Conservation (phyloP, 352 stramenopile genomes). For the Pythium brachiatum region DNA sequence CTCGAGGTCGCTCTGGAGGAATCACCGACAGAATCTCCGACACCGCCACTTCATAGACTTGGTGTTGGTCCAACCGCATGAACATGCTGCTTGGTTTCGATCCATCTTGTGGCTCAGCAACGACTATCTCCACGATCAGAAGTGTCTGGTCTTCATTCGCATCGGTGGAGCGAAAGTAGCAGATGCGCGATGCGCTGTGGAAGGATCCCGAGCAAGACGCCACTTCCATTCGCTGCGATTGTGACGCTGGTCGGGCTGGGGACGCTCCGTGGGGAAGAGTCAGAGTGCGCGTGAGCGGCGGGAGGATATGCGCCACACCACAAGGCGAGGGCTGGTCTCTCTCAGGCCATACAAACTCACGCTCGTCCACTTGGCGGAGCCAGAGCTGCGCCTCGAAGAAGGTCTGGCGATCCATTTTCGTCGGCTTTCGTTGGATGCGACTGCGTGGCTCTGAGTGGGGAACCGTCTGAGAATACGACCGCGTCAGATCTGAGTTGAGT, state of each 20-base stretch:
- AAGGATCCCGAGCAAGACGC: conserved; percentile 32
- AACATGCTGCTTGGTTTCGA: conserved; percentile 6
- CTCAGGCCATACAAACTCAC: conserved; percentile 8
- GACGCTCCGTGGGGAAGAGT: background rate
- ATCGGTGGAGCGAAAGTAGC: conserved; percentile 27
- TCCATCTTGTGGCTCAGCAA: background rate
- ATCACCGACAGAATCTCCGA: conserved; percentile 9
- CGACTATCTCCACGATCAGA: conserved; percentile 28
- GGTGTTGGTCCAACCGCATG: conserved; percentile 28
- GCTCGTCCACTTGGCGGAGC: conserved; percentile 20
- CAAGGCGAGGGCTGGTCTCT: background rate
- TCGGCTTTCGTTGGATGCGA: background rate
- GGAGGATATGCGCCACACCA: conserved; percentile 1
- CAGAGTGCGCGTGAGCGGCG: background rate
- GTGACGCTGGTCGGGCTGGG: background rate
- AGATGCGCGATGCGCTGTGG: conserved; percentile 32
- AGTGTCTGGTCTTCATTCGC: conserved; percentile 34
- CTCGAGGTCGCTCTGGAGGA: conserved; percentile 4
- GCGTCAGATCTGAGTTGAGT: background rate
- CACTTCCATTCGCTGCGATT: background rate
- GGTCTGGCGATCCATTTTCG: conserved; percentile 26
- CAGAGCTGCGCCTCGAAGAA: conserved; percentile 37
- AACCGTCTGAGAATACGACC: no score
- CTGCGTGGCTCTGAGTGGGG: background rate
- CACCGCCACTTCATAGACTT: conserved; percentile 29